phyloP scores from a whole-genome alignment of 2,329 filamentous ascomycete species.

The Lachnellula occidentalis region DNA sequence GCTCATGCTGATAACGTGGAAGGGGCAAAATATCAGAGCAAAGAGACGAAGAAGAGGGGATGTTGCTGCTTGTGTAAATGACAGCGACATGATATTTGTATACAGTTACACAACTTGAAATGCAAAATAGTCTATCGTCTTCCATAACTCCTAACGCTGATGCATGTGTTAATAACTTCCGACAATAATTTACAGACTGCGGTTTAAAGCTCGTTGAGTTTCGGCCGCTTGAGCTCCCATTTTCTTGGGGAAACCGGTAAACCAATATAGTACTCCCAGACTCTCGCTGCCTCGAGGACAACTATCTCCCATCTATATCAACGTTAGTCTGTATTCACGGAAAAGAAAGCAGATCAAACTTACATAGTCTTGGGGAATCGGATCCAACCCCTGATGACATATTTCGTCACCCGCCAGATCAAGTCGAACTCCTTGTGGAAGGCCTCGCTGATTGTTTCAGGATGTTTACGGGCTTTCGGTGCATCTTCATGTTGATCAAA shows the following conservation, averaged over 20 bases:
- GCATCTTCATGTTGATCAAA: conserved; percentile 35
- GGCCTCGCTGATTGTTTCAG: conserved; percentile 48
- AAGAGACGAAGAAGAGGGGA: no score
- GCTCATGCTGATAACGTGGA: no score
- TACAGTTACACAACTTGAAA: no score
- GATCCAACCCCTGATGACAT: conserved; percentile 67
- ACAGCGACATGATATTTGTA: no score
- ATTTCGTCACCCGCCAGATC: conserved; percentile 57
- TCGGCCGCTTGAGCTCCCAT: conserved; percentile 39
- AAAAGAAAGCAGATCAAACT: conserved; percentile 38
- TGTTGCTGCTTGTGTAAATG: no score
- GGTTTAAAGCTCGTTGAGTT: conserved; percentile 37
- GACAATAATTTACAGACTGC: neutral
- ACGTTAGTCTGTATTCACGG: conserved; percentile 13
- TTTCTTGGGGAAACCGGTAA: conserved; percentile 49
- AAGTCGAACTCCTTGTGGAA: conserved; percentile 59
- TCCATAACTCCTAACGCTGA: conserved; percentile 10
- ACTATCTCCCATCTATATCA: conserved; percentile 43
- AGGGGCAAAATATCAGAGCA: no score
- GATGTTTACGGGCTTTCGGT: conserved; percentile 24
- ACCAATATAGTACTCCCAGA: conserved; percentile 61
- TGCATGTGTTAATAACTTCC: conserved; percentile 6
- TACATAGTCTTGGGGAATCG: conserved; percentile 63
- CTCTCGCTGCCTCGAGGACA: conserved; percentile 46
- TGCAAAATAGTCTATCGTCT: no score